These are phyloP conservation scores for Starmerella cellae DNA, from an alignment of 805 yeast species.

Conservation along the genomic window DNA sequence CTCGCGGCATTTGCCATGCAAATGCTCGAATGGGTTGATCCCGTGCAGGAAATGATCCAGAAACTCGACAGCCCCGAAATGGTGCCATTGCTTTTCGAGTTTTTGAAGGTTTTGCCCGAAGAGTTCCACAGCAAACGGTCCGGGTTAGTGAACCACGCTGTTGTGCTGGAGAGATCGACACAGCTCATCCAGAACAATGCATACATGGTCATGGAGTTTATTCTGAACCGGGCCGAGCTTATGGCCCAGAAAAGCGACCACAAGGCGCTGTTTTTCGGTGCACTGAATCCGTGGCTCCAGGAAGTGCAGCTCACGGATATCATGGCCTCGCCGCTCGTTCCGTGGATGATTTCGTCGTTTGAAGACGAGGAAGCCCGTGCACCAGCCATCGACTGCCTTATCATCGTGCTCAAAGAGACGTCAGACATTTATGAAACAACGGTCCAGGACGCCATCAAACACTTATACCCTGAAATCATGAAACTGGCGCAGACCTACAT, in stretches of 20 bases:
- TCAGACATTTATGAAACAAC: constrained; percentile 43
- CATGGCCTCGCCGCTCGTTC: constrained; percentile 51
- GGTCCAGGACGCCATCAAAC: constrained; percentile 39
- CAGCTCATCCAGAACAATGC: constrained; percentile 55
- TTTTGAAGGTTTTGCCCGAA: constrained; percentile 79
- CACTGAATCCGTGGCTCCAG: constrained; percentile 80
- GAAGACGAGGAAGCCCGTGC: constrained; percentile 56
- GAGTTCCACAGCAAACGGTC: constrained; percentile 81
- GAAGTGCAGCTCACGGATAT: constrained; percentile 68
- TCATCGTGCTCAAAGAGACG: constrained; percentile 69
- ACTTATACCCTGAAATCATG: constrained; percentile 56
- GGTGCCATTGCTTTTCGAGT: constrained; percentile 46
- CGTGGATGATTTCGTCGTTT: constrained; percentile 53
- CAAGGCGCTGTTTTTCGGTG: constrained; percentile 41
- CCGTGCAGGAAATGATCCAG: constrained; percentile 53
- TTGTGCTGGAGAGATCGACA: constrained; percentile 35
- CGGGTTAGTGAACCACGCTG: constrained; percentile 24
- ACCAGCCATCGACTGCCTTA: constrained; percentile 73
- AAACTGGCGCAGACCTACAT: constrained; percentile 21
- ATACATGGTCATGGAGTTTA: constrained; percentile 48
- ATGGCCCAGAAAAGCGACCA: constrained; percentile 24
- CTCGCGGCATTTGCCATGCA: constrained; percentile 75
- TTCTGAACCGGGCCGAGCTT: constrained; percentile 35
- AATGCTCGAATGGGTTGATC: constrained; percentile 54
- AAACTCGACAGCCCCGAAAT: constrained; percentile 30